Percentiles rank a stretch among this genome's conserved stretches.
Conservation (phyloP, 73 alveolate species). For the Blepharisma stoltei region DNA sequence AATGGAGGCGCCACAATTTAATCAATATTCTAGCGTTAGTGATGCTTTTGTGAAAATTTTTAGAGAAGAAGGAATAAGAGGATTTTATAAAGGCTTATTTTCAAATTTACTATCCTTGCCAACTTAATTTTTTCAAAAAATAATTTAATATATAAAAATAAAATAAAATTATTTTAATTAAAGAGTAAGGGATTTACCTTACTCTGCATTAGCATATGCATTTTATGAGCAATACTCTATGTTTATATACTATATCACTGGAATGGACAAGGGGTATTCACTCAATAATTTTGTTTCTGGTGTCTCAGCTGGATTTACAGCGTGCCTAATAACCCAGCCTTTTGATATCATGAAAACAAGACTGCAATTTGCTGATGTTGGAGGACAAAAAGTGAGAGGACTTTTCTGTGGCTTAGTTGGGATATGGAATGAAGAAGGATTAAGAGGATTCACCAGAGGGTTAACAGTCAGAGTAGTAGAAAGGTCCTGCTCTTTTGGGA, state of each 20-base stretch:
- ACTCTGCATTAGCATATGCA: slow-evolving; percentile 16
- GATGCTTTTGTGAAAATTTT: background rate
- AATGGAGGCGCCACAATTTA: slow-evolving; percentile 24
- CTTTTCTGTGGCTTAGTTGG: background rate
- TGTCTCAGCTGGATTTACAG: slow-evolving; percentile 27
- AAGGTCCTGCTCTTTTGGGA: background rate
- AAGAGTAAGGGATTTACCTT: slow-evolving; percentile 27
- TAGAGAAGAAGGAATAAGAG: slow-evolving; percentile 19
- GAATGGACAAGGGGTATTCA: background rate
- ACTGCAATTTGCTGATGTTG: background rate
- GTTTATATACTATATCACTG: background rate
- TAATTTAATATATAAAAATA: too few species aligned
- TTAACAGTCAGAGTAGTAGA: background rate
- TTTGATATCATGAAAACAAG: slow-evolving; percentile 24
- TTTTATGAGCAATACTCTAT: background rate
- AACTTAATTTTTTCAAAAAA: too few species aligned
- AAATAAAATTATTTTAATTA: too few species aligned
- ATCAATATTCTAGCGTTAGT: background rate
- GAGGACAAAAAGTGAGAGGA: background rate
- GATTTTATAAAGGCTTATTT: slow-evolving; percentile 17
- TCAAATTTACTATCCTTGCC: too few species aligned
- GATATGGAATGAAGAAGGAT: background rate
- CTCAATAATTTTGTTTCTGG: background rate
- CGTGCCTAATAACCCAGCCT: slow-evolving; percentile 8
- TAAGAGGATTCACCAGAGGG: slow-evolving; percentile 11